Evolutionary conservation across 2,329 filamentous ascomycete species (phyloP).

Genomic region (Colletotrichum sp.): DNA sequence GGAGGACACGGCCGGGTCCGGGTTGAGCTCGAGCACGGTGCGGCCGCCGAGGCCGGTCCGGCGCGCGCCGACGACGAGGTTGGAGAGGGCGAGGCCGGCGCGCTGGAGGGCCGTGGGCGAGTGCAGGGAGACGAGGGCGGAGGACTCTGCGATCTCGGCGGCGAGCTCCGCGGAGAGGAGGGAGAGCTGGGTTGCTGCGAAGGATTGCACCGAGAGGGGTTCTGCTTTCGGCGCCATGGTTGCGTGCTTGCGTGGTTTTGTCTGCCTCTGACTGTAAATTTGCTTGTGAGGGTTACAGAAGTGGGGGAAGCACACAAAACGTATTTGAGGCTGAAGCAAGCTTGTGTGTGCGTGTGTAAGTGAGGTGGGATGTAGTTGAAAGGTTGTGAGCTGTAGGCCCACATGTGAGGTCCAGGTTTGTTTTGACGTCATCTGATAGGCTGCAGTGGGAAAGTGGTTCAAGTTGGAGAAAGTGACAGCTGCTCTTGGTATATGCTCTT

Average conservation of each 20-base stretch:
- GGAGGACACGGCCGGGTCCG: constrained; percentile 73
- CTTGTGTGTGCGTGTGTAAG: background rate
- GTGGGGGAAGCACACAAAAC: too few relatives aligned
- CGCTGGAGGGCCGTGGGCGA: constrained; percentile 74
- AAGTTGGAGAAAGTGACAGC: background rate
- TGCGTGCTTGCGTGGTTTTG: too few relatives aligned
- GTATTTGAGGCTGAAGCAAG: background rate
- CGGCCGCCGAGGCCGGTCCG: constrained; percentile 93
- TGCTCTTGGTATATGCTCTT: background rate
- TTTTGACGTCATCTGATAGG: constrained; percentile 22
- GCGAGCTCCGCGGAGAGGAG: constrained; percentile 75
- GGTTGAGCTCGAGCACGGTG: constrained; percentile 80
- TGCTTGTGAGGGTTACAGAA: too few relatives aligned
- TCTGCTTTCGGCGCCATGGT: constrained; percentile 35
- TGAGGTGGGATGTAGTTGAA: background rate
- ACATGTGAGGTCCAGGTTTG: background rate
- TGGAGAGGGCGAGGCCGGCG: constrained; percentile 79
- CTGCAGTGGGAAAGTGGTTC: background rate
- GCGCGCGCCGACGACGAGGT: constrained; percentile 75
- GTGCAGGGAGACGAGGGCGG: constrained; percentile 68
- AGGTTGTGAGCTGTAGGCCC: background rate
- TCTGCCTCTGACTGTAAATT: too few relatives aligned
- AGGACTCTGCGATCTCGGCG: constrained; percentile 74
- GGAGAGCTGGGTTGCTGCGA: constrained; percentile 72
- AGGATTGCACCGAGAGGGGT: constrained; percentile 68